Conservation (phyloP, 495 filamentous ascomycete species). For the Penicillium soppii region DNA sequence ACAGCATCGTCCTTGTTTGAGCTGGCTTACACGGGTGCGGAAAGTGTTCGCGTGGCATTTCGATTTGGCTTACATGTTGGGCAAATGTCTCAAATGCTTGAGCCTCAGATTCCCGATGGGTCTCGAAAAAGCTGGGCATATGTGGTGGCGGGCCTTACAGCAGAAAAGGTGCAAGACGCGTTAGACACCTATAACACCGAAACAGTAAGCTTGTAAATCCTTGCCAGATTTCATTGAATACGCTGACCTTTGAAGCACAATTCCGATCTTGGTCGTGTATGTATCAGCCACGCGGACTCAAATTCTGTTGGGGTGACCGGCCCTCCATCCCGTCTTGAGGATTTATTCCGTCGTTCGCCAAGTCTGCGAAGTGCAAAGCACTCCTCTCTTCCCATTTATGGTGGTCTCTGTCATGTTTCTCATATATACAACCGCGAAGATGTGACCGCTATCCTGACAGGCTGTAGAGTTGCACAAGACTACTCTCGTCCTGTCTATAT, state of each 20-base stretch:
- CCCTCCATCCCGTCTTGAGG: constrained; percentile 39
- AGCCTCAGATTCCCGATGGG: constrained; percentile 21
- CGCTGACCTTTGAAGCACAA: not conserved
- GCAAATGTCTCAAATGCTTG: constrained; percentile 32
- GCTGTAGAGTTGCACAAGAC: not conserved
- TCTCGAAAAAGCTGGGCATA: constrained; percentile 40
- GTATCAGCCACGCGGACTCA: constrained; percentile 30
- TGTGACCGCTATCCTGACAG: constrained; percentile 3
- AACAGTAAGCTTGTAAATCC: not conserved
- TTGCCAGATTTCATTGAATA: not conserved
- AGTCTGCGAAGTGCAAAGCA: constrained; percentile 31
- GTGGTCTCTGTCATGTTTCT: constrained; percentile 41
- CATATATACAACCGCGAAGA: constrained; percentile 38
- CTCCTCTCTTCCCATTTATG: constrained; percentile 32
- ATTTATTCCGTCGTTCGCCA: constrained; percentile 27
- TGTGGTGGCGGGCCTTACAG: constrained; percentile 30
- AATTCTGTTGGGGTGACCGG: constrained; percentile 43
- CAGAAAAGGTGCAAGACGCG: constrained; percentile 34
- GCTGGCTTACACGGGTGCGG: constrained; percentile 17
- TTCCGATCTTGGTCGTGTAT: constrained; percentile 28
- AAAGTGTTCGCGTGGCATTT: constrained; percentile 36
- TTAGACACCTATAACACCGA: constrained; percentile 28
- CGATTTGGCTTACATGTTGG: constrained; percentile 36
- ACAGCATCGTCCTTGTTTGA: constrained; percentile 30
- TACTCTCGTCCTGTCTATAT: not conserved